phyloP scores from a whole-genome alignment of 116 monocot species.

The Dioscorea cayenensis region DNA sequence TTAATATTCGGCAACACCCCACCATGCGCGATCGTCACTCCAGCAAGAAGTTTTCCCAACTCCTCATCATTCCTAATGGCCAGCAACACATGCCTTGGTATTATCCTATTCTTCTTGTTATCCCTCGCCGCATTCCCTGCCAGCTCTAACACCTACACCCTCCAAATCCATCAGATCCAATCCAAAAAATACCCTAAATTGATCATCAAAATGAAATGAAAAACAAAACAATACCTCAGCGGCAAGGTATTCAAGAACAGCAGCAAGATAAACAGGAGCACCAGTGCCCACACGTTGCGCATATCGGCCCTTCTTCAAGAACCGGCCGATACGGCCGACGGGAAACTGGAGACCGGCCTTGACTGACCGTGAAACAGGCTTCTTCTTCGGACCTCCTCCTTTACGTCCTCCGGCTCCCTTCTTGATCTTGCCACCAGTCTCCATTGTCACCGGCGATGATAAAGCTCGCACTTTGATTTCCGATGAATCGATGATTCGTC shows the following conservation, averaged over 20 bases:
- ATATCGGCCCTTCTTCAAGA: constrained; percentile 2
- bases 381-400: constrained; percentile 4
- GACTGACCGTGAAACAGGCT: constrained; percentile 7
- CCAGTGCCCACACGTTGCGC: constrained; percentile 23
- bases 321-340: constrained; percentile 9
- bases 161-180: neutral
- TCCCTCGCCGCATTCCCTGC: constrained; percentile 8
- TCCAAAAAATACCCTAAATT: neutral
- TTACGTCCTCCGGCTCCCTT: constrained; percentile 2
- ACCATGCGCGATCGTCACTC: constrained; percentile 9
- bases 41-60: constrained; percentile 4
- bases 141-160: constrained; percentile 2
- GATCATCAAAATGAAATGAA: neutral
- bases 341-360: constrained; percentile 13
- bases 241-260: constrained; percentile 34
- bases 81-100: constrained; percentile 5
- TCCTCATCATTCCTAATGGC: constrained; percentile 10
- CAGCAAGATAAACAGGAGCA: constrained; percentile 26
- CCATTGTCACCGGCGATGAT: neutral
- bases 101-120: constrained; percentile 16
- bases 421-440: constrained; percentile 9
- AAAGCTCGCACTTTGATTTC: neutral
- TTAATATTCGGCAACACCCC: constrained; percentile 9
- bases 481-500: neutral
- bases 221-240: constrained; percentile 11